Evolutionary conservation across 2,329 filamentous ascomycete species (phyloP).

Genomic region (Coniosporium tulheliwenetii): DNA sequence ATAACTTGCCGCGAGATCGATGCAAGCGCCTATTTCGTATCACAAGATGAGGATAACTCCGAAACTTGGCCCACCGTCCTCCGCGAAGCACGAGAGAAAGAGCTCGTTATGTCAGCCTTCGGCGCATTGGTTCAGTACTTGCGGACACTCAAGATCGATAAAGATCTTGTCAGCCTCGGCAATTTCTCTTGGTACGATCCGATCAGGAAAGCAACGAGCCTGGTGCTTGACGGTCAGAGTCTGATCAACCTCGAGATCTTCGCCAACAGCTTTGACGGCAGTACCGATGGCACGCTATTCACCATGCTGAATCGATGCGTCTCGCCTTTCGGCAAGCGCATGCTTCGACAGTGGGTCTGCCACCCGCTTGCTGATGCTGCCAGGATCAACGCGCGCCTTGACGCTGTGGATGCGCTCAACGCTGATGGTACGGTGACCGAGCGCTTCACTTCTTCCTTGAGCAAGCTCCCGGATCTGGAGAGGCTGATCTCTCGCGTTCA

Average conservation of each 20-base stretch:
- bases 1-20: slow-evolving; percentile 68
- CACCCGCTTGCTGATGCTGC: slow-evolving; percentile 77
- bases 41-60: slow-evolving; percentile 37
- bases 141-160: slow-evolving; percentile 68
- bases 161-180: slow-evolving; percentile 70
- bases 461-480: slow-evolving; percentile 87
- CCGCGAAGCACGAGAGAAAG: slow-evolving; percentile 57
- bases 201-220: slow-evolving; percentile 74
- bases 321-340: slow-evolving; percentile 90
- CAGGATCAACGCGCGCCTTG: slow-evolving; percentile 84
- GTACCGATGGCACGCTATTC: slow-evolving; percentile 75
- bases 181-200: slow-evolving; percentile 89
- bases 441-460: slow-evolving; percentile 74
- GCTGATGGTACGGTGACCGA: slow-evolving; percentile 67
- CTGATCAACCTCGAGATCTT: slow-evolving; percentile 98
- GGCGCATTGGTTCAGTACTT: slow-evolving; percentile 83
- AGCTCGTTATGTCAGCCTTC: slow-evolving; percentile 76
- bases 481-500: slow-evolving; percentile 88
- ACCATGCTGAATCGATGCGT: slow-evolving; percentile 83
- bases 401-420: slow-evolving; percentile 88
- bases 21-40: slow-evolving; percentile 62
- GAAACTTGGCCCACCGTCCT: slow-evolving; percentile 68
- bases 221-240: slow-evolving; percentile 89
- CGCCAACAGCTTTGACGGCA: slow-evolving; percentile 78
- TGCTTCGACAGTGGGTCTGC: slow-evolving; percentile 94